Evolutionary conservation across 768 basidiomycete species (phyloP), one percentile per base, ranked within the genome.

Genomic region (Glaciozyma martinii): DNA sequence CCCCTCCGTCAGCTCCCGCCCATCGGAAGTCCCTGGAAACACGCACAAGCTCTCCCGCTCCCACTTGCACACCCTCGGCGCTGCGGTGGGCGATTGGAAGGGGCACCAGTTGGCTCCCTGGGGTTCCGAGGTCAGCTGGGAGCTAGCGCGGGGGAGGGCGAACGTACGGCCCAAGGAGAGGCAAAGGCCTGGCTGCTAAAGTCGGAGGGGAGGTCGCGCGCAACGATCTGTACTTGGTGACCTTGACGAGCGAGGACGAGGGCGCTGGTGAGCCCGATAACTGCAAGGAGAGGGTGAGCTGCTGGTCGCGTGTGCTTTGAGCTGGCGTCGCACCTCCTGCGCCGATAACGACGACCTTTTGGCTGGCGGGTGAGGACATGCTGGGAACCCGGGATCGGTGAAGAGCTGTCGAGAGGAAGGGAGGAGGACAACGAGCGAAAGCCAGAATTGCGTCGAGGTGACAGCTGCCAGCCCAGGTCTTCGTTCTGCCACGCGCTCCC

Each of bases 131-230:
- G 25, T 52, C 50, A 52, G 13, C 3, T 4, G 15, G n/a, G 23
- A 29, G 3, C 50, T 52, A 16, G 23, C 15, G 23, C 42, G 32
- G 37, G 16, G 21, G 46, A 19, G 30, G 50, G 57, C 55, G 12
- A 3, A 71, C 75, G 62, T 49, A 77, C 77, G 0, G 77, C 76
- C 77, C 78, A 78, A 0, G 78, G 78, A 47, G 67, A 71, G 15
- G 77, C 76, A 62, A 78, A 78, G 1, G 65, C 71, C 5, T 67
- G 61, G 21, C 65, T 70, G 40, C 68, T 40, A 1, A 59, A 32
- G 65, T 78, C 77, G 32, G 76, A 72, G 1, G 78, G 76, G 27
- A 77, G 54, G 61, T 78, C 77, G 52, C 74, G 69, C 0, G 74
- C 77, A 15, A 76, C 63, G 32, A 78, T 62, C 12, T 68, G 73